Evolutionary conservation across 2,329 filamentous ascomycete species (phyloP), one percentile per base, ranked within the genome.

Genomic region (Claviceps paspali): DNA sequence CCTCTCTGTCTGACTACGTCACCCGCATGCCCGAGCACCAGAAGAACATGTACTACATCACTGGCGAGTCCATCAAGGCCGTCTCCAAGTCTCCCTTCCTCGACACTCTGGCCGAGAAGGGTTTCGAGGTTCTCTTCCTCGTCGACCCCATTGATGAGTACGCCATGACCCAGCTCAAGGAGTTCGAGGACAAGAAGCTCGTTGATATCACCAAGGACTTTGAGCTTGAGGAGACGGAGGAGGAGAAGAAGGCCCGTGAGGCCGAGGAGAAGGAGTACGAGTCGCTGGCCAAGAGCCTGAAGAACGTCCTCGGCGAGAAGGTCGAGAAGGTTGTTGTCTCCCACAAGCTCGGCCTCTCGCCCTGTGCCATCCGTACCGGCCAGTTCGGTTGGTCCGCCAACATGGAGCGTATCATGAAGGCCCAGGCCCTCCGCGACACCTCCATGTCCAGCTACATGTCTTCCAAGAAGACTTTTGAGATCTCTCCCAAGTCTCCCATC

Each of bases 351-450:
- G 77, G 82, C 52, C 82, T 82, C 60, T 76, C 91, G 48, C 91
- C 91, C 57, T 96, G 91, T 67, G 91, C 91, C 62, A 96, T 98
- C 75, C 88, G 91, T 65, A 98, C 91, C 52, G 91, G 91, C 58
- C 91, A 96, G 70, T 98, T 98, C 65, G 91, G 91, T 68, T 98
- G 91, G 91, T 96, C 88, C 41, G 91, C 91, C 61, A 98, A 98
- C 79, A 98, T 98, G 91, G 91, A 98, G 78, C 91, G 91, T 74
- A 98, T 98, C 79, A 98, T 98, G 91, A 98, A 98, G 82, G 91
- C 91, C 21, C 91, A 98, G 75, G 91, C 91, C 58, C 88, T 98
- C 57, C 91, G 91, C 70, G 91, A 98, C 71, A 98, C 91, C 52
- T 95, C 87, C 56, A 98, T 98, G 91, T 85, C 77, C 68, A 93